A percentile compares a stretch with the other conserved stretches of the same genome.
These are phyloP conservation scores for Paecilomyces dactylethromorphus DNA, from an alignment of 2,329 filamentous ascomycete species.

Conservation along the genomic window DNA sequence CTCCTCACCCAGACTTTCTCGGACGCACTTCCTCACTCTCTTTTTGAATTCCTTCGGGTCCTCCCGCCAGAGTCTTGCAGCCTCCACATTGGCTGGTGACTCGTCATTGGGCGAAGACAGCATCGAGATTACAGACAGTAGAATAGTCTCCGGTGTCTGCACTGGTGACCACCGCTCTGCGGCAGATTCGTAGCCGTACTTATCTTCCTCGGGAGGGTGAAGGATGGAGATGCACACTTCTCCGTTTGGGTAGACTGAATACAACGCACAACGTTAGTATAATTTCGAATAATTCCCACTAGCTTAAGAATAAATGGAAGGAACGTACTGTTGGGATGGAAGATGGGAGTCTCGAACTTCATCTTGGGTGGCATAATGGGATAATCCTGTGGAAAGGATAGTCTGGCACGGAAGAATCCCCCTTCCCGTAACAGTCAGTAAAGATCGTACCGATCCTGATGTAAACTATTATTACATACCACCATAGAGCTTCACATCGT, in stretches of 20 bases:
- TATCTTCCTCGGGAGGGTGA: conserved; percentile 89
- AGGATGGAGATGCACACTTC: conserved; percentile 95
- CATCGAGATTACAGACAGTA: conserved; percentile 87
- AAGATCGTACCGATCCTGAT: neutral
- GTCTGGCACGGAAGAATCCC: conserved; percentile 81
- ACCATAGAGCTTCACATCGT: conserved; percentile 89
- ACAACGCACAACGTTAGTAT: conserved; percentile 2
- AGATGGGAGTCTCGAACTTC: conserved; percentile 78
- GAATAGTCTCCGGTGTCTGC: conserved; percentile 89
- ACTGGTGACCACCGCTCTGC: conserved; percentile 91
- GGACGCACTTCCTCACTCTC: conserved; percentile 68
- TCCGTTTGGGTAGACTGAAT: conserved; percentile 69
- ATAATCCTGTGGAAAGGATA: conserved; percentile 79
- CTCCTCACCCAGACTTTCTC: conserved; percentile 73
- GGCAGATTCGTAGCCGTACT: conserved; percentile 86
- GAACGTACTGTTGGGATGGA: conserved; percentile 76
- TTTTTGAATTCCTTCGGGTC: conserved; percentile 73
- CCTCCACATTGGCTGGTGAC: conserved; percentile 91
- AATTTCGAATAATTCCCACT: neutral
- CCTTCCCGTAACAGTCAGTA: conserved; percentile 45
- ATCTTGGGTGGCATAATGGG: conserved; percentile 83
- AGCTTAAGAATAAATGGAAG: neutral
- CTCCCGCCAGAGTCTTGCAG: conserved; percentile 79
- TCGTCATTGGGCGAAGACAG: conserved; percentile 91
- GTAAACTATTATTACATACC: conserved; percentile 50